Evolutionary conservation across 2,329 filamentous ascomycete species (phyloP).

Genomic region (Claviceps africana): DNA sequence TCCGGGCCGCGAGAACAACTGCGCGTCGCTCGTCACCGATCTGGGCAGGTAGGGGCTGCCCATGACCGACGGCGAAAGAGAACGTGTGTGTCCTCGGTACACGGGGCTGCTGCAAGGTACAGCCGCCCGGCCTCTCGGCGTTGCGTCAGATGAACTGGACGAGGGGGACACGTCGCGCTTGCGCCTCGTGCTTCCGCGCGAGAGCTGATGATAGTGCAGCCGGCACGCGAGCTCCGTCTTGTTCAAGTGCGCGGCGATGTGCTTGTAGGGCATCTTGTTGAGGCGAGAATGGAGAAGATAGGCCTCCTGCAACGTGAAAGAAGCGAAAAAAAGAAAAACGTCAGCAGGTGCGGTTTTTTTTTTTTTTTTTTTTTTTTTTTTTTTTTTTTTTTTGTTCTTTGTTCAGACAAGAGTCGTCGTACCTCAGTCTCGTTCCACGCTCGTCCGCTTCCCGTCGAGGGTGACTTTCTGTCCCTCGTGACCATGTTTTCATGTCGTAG

Average conservation of each 20-base stretch:
- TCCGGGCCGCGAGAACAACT: slow-evolving; percentile 41
- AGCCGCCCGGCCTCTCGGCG: slow-evolving; percentile 31
- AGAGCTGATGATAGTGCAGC: slow-evolving; percentile 76
- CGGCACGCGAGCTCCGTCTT: slow-evolving; percentile 82
- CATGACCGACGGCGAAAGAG: slow-evolving; percentile 33
- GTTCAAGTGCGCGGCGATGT: slow-evolving; percentile 71
- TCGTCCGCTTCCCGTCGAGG: slow-evolving; percentile 59
- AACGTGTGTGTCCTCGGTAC: slow-evolving; percentile 33
- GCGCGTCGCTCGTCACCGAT: slow-evolving; percentile 33
- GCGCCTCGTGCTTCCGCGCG: slow-evolving; percentile 66
- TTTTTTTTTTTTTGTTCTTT: no score
- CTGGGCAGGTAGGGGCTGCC: slow-evolving; percentile 29
- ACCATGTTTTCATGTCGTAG: slow-evolving; percentile 46
- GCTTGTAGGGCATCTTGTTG: slow-evolving; percentile 84
- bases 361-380: no score
- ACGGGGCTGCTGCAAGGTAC: slow-evolving; percentile 39
- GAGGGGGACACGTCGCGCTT: slow-evolving; percentile 61
- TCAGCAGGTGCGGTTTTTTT: background rate
- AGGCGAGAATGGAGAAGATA: slow-evolving; percentile 73
- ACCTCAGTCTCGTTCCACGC: slow-evolving; percentile 83
- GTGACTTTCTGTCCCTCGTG: slow-evolving; percentile 51
- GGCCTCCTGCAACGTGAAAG: slow-evolving; percentile 43
- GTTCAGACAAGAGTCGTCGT: slow-evolving; percentile 15
- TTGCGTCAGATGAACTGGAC: slow-evolving; percentile 42
- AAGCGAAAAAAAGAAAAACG: background rate